Conservation (phyloP, 805 yeast species). For the Saccharomycopsis sp. region DNA sequence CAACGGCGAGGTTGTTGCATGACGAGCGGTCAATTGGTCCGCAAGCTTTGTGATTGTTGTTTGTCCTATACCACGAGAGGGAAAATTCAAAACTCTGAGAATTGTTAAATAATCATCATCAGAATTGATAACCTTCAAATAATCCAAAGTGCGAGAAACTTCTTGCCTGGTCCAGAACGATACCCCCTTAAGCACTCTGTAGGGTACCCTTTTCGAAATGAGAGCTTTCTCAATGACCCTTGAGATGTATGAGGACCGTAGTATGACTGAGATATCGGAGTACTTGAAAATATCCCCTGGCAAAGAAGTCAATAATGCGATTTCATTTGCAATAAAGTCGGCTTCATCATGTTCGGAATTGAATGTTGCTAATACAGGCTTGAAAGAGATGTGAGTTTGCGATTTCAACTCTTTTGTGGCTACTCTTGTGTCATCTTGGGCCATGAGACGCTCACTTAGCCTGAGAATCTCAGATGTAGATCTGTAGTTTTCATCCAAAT, state of each 20-base stretch:
- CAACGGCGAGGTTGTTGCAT: neutral
- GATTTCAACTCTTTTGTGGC: constrained; percentile 36
- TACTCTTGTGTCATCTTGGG: constrained; percentile 38
- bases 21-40: neutral
- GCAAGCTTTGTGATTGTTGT: constrained; percentile 35
- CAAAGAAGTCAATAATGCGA: constrained; percentile 41
- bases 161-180: constrained; percentile 78
- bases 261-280: constrained; percentile 64
- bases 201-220: constrained; percentile 48
- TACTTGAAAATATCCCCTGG: constrained; percentile 29
- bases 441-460: constrained; percentile 57
- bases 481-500: constrained; percentile 66
- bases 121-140: constrained; percentile 52
- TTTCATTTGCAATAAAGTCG: constrained; percentile 45
- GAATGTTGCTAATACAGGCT: constrained; percentile 38
- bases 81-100: constrained; percentile 46
- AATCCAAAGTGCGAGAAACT: constrained; percentile 51
- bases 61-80: constrained; percentile 61
- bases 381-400: constrained; percentile 33
- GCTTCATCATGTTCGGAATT: constrained; percentile 46
- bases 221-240: constrained; percentile 58
- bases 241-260: constrained; percentile 56
- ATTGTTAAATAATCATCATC: constrained; percentile 53
- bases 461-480: constrained; percentile 62
- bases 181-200: constrained; percentile 58